A percentile compares a stretch with the other conserved stretches of the same genome.
Evolutionary conservation across 192 early-diverging fungal genomes (phyloP).

Genomic region (Geranomyces variabilis): DNA sequence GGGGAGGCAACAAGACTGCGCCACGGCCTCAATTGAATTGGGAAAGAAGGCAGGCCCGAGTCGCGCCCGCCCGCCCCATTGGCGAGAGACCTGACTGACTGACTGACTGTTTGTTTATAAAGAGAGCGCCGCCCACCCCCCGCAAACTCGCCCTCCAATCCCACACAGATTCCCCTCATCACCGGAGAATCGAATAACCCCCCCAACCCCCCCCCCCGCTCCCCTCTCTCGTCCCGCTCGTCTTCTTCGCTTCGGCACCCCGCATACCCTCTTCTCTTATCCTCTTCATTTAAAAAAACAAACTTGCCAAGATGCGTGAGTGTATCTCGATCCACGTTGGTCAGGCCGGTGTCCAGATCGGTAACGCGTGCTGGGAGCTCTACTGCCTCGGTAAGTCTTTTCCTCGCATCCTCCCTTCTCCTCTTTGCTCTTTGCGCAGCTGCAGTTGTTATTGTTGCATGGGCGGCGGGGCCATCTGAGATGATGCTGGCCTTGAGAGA

Average conservation of each 20-base stretch:
- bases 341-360: constrained; percentile 99
- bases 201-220: background rate
- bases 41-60: too few relatives aligned
- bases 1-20: too few relatives aligned
- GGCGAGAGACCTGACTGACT: too few relatives aligned
- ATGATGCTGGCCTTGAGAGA: too few relatives aligned
- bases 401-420: background rate
- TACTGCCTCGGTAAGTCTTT: constrained; percentile 66
- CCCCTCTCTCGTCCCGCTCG: background rate
- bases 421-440: background rate
- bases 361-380: constrained; percentile 99
- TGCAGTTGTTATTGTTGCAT: background rate
- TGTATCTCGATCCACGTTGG: constrained; percentile 83
- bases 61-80: too few relatives aligned
- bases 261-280: background rate
- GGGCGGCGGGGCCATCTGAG: too few relatives aligned
- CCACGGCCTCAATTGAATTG: too few relatives aligned
- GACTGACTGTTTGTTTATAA: too few relatives aligned
- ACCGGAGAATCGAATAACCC: constrained; percentile 28
- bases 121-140: background rate
- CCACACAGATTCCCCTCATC: constrained; percentile 9
- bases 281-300: constrained; percentile 1
- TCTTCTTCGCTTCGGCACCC: background rate
- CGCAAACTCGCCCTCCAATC: background rate
- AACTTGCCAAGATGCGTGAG: constrained; percentile 70